Evolutionary conservation across 306 rosid genomes (phyloP), one percentile per base, ranked within the genome.

Genomic region (Fragaria nilgerrensis): DNA sequence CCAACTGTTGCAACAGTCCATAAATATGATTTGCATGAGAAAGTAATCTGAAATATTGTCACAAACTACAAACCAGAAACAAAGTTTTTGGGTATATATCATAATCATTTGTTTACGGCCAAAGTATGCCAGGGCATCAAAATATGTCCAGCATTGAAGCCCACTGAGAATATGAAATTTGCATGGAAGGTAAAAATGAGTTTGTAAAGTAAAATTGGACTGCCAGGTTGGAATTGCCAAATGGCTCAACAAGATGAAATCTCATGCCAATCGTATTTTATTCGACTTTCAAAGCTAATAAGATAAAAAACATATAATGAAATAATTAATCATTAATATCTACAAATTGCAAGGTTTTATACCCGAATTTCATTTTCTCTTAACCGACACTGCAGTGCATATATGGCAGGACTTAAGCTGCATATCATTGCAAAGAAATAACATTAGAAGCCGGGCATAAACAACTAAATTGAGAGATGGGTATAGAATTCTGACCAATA

Each of bases 341-440:
- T 70, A 34, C 75, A 78, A 75, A 50, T 50, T 80, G 78, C 45
- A 61, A 11, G 27, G 73, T 79, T 72, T 41, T 48, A 63, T 96
- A 96, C 99, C 98, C 94, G 98, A 78, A 82, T 81, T 87, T 96
- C 92, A 61, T 90, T 96, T 82, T 92, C 99, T 87, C 90, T 87
- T 75, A 88, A 77, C 53, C 96, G 97, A 85, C 92, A 96, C 78
- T 91, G 97, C 75, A 96, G 94, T 34, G 90, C 88, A 78, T 76
- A 86, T 80, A 96, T 92, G 78, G 98, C 98, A 23, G 99, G 99
- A 83, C 98, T 92, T 81, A 96, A 87, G 87, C 99, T 92, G 97
- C 86, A 87, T 29, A 25, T 27, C 58, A 86, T 58, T 69, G 64
- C 79, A 80, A 74, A 73, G 63, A 47, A 75, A 55, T 53, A 64